Percentiles rank a stretch among this genome's conserved stretches.
These are phyloP conservation scores for Blastobotrys persicus DNA, from an alignment of 1,139 yeast genomes.

Conservation along the genomic window DNA sequence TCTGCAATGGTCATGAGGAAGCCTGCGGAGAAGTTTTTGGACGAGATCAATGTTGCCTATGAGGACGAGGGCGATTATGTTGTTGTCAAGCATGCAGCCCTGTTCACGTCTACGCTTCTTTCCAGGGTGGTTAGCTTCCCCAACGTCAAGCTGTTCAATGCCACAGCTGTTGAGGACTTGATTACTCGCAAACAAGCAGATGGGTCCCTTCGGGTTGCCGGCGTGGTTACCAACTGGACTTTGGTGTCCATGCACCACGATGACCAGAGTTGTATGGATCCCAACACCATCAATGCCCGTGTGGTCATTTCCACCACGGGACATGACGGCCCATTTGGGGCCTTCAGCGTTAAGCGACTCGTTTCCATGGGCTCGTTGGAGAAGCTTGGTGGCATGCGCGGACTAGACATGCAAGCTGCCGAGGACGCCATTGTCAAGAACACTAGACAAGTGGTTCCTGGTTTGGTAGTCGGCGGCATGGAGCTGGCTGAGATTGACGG, in stretches of 20 bases:
- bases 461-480: conserved; percentile 77
- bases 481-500: conserved; percentile 78
- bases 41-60: conserved; percentile 61
- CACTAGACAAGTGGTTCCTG: conserved; percentile 66
- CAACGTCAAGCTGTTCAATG: conserved; percentile 73
- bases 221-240: conserved; percentile 84
- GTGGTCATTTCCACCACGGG: conserved; percentile 73
- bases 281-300: conserved; percentile 73
- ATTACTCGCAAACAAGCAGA: conserved; percentile 63
- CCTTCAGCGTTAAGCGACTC: conserved; percentile 63
- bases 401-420: conserved; percentile 74
- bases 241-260: conserved; percentile 74
- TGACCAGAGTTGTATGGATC: conserved; percentile 81
- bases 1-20: conserved; percentile 78
- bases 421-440: conserved; percentile 75
- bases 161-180: conserved; percentile 78
- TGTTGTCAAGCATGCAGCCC: conserved; percentile 78
- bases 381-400: conserved; percentile 70
- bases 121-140: conserved; percentile 71
- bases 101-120: conserved; percentile 68
- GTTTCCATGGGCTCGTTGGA: conserved; percentile 39
- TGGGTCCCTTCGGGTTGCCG: conserved; percentile 66
- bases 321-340: conserved; percentile 84
- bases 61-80: conserved; percentile 82
- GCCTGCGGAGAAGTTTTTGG: conserved; percentile 68